phyloP scores from a whole-genome alignment of 2,329 filamentous ascomycete species.

The Blumeria graminis region DNA sequence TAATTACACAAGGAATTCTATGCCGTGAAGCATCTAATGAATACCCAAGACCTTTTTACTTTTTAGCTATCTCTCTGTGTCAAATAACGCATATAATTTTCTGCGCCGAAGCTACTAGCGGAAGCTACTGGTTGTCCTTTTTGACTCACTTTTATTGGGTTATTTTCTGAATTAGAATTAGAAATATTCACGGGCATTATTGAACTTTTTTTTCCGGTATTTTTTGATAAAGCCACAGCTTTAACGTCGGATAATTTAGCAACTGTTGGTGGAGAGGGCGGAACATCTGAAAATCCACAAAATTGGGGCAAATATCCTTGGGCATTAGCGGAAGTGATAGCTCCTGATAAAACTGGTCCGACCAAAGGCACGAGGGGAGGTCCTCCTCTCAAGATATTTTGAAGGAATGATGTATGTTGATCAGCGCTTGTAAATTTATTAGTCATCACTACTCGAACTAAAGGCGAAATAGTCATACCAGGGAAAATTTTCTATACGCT shows the following conservation, averaged over 20 bases:
- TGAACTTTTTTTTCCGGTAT: not conserved
- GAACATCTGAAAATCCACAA: conserved; percentile 14
- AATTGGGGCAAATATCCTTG: conserved; percentile 15
- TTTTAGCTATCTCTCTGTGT: no score
- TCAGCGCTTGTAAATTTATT: conserved; percentile 6
- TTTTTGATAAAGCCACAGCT: not conserved
- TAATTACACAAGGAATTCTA: no score
- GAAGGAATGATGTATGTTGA: conserved; percentile 13
- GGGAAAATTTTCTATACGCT: conserved; percentile 10
- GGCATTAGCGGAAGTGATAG: conserved; percentile 13
- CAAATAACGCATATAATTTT: no score
- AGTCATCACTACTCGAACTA: not conserved
- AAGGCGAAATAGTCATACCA: conserved; percentile 7
- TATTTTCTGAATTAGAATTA: not conserved
- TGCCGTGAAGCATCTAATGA: no score
- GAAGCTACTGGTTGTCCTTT: no score
- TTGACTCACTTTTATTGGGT: not conserved
- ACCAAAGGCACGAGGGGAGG: conserved; percentile 8
- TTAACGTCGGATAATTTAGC: not conserved
- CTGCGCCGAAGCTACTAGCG: no score
- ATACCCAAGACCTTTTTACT: no score
- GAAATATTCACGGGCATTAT: not conserved
- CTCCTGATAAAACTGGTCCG: conserved; percentile 11
- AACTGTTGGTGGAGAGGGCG: conserved; percentile 10
- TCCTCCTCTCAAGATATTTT: conserved; percentile 14